Evolutionary conservation across 129 eudicot species (phyloP), one percentile per base, ranked within the genome.

Genomic region (Centrapalus pauciflorus): DNA sequence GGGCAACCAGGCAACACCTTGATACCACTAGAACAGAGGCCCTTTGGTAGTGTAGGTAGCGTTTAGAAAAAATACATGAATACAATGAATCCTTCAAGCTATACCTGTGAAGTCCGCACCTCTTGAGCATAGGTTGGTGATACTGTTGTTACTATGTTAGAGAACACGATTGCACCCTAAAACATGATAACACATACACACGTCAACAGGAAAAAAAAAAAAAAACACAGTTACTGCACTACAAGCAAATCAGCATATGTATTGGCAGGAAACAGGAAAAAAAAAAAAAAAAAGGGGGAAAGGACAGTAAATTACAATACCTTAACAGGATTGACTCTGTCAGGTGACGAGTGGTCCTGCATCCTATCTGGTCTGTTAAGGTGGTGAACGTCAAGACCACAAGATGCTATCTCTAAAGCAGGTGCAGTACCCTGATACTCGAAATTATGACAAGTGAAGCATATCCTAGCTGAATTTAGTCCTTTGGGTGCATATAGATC

Each of bases 71-170:
- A 48, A 21, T 20, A 49, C 14, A 40, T 46, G 14, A 51, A 62
- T 28, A 49, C 6, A 20, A 59, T 38, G 48, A 28, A 23, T 28
- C 35, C 84, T n/a, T n/a, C n/a, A n/a, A n/a, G n/a, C n/a, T n/a
- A 63, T 88, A 93, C 98, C 98, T 93, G 83, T 43, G 85, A 64
- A 24, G 84, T 86, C 46, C 82, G 85, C 72, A 89, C 99, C 77
- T 93, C 99, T 74, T 93, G 95, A 14, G 96, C 96, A 72, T 93
- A 93, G 60, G 99, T 86, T 27, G 99, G 96, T 65, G 99, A 93
- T 26, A 93, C 99, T 30, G 99, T 93, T 52, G 99, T 89, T 55
- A 93, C 99, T 43, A 93, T 89, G 78, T 93, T 93, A 43, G 99
- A 93, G 83, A 82, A 93, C 75, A 93, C 99, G 11, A 93, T 65